These are phyloP conservation scores for Fomitopsis betulina DNA, from an alignment of 1,284 basidiomycete species.

Conservation along the genomic window DNA sequence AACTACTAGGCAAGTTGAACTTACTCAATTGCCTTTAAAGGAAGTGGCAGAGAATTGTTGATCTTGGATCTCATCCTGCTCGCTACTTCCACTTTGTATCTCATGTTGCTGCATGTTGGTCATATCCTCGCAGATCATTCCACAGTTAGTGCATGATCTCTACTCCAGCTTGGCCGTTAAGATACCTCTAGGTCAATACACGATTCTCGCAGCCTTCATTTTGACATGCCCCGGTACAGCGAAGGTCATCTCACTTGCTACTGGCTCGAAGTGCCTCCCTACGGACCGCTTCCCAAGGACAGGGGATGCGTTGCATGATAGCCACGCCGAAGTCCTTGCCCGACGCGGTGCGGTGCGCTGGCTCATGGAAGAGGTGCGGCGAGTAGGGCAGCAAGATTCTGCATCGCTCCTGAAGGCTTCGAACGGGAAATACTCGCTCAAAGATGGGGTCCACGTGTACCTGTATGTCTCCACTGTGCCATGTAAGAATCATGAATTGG, in stretches of 20 bases:
- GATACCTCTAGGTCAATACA: conserved; percentile 51
- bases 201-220: conserved; percentile 57
- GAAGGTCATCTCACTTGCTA: conserved; percentile 69
- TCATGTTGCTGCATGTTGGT: conserved; percentile 14
- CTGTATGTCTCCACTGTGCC: conserved; percentile 91
- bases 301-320: conserved; percentile 88
- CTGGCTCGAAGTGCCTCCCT: conserved; percentile 88
- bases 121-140: conserved; percentile 19
- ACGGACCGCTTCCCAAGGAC: conserved; percentile 50
- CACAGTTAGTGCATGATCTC: conserved; percentile 31
- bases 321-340: conserved; percentile 88
- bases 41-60: no score
- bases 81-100: not conserved
- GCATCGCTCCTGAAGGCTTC: conserved; percentile 38
- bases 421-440: conserved; percentile 46
- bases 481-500: conserved; percentile 46
- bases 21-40: no score
- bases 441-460: conserved; percentile 45
- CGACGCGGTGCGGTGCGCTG: conserved; percentile 78
- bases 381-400: conserved; percentile 23
- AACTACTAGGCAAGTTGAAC: no score
- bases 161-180: conserved; percentile 43
- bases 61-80: no score
- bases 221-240: conserved; percentile 26
- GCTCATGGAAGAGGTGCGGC: conserved; percentile 67